Evolutionary conservation across 78 protist genomes (phyloP), one percentile per base, ranked within the genome.

Genomic region (Blattamonas nauphoetae): DNA sequence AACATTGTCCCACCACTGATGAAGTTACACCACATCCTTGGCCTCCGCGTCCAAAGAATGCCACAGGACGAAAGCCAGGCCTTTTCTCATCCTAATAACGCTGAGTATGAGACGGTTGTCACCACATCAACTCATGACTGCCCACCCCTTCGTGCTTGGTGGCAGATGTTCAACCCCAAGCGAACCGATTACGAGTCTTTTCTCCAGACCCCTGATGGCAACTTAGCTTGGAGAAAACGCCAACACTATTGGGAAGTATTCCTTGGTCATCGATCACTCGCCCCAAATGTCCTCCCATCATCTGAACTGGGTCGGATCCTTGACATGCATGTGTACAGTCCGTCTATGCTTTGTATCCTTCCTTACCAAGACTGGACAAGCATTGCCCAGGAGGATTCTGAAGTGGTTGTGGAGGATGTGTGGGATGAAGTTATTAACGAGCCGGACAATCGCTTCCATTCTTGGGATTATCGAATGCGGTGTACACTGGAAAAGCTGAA

Each of bases 111-210:
- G 63, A 88, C 3, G 6, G 90, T 88, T 29, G 5, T 41, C 2
- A 79, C 90, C 86, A 55, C 90, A 32, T 3, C 81, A 6, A 88
- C 90, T 41, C 90, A 88, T 44, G 90, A 88, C 84, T 46, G 42
- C 83, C 90, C 90, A 42, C 3, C 90, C 34, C 33, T 88, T 11
- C 2, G 82, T 0, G 44, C 41, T 0, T 88, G 90, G 90, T 87
- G 79, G 55, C 42, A 41, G 46, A 55, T 55, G 38, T 42, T 21
- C 71, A 45, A 79, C 83, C 83, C 32, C 83, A 79, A 79, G 42
- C 21, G 6, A 4, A 4, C 43, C 41, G 6, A 6, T 6, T 11
- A 38, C 43, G 83, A 79, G 41, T 4, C 4, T 4, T 33, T 79
- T 5, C 6, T 32, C 83, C 6, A 36, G 42, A 32, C 83, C 32